Base-by-base conservation (phyloP, 129 eudicot species). In the Glebionis coronaria region DNA sequence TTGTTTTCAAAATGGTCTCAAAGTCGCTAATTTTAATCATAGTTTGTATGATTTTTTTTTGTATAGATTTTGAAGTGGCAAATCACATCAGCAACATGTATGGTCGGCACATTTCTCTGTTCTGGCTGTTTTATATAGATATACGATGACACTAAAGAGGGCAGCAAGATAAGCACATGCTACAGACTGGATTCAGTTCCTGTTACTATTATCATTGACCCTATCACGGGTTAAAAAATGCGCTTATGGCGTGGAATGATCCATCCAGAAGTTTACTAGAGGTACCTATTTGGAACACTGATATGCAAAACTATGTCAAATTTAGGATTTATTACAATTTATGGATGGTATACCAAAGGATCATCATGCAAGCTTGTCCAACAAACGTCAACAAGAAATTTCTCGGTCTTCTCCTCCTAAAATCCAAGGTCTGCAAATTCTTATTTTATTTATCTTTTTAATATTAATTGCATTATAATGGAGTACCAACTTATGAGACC, bases 231-330 rank as follows among this genome's bases (percentile, higher is more conserved):
- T n/a, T n/a, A n/a, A n/a, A n/a, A n/a, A n/a, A n/a, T n/a, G n/a
- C n/a, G 87, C 46, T 92, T 85, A 70, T 86, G 98, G 98, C 79
- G 76, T 82, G 96, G 96, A 80, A 92, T 92, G 96, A 73, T 88
- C 75, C 96, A 88, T 57, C 95, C 98, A 44, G 96, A 92, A 65
- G 61, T 57, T 75, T 92, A 77, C 70, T 92, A 61, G 98, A 92
- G 96, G 98, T 92, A 79, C 57, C 3, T 69, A 52, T 59, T 71
- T 49, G 10, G 13, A 27, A 12, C 18, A 3, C 77, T 54, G 29
- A 70, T 52, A 61, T 65, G 52, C 28, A 38, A 62, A 65, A 45
- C 28, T 63, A 18, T 28, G 27, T 42, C 21, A 28, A 40, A 6
- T 71, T n/a, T 63, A 91, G 98, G 95, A 88, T 85, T 76, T 92